phyloP scores from a whole-genome alignment of 768 basidiomycete species.

The Boletus sp. region DNA sequence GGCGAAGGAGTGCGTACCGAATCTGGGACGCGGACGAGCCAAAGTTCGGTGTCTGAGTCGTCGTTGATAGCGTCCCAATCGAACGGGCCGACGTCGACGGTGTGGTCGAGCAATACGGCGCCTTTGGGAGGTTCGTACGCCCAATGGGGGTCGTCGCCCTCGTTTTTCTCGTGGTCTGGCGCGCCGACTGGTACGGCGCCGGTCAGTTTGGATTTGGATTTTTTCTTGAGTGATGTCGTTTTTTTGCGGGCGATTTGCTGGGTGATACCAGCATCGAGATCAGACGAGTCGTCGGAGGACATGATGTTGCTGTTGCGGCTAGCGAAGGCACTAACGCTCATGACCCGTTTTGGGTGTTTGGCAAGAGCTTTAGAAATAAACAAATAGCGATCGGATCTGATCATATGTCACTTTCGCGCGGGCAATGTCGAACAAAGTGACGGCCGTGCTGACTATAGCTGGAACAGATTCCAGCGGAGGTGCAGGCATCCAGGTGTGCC shows the following conservation, averaged over 20 bases:
- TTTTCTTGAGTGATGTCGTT: constrained; percentile 10
- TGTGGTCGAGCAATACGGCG: constrained; percentile 45
- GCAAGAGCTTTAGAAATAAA: constrained; percentile 28
- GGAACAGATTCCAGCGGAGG: constrained; percentile 84
- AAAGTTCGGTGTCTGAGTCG: constrained; percentile 61
- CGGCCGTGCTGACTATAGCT: constrained; percentile 65
- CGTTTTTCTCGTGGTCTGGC: constrained; percentile 42
- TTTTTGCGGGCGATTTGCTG: constrained; percentile 11
- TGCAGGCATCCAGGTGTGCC: constrained; percentile 80
- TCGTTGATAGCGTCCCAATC: constrained; percentile 67
- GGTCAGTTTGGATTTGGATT: constrained; percentile 3
- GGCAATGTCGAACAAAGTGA: constrained; percentile 13
- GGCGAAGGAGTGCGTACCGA: constrained; percentile 47
- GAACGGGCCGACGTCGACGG: constrained; percentile 47
- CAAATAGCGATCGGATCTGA: not conserved
- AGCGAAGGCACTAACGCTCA: not conserved
- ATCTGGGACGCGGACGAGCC: constrained; percentile 69
- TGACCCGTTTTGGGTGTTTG: constrained; percentile 26
- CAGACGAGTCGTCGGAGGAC: constrained; percentile 22
- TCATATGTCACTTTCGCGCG: not conserved
- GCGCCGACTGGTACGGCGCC: not conserved
- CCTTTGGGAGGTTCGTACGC: constrained; percentile 59
- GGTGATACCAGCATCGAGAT: constrained; percentile 9
- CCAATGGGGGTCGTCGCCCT: constrained; percentile 56
- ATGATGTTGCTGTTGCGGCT: not conserved